phyloP scores from a whole-genome alignment of 192 early-diverging fungal genomes.

The Linnemannia zychae region DNA sequence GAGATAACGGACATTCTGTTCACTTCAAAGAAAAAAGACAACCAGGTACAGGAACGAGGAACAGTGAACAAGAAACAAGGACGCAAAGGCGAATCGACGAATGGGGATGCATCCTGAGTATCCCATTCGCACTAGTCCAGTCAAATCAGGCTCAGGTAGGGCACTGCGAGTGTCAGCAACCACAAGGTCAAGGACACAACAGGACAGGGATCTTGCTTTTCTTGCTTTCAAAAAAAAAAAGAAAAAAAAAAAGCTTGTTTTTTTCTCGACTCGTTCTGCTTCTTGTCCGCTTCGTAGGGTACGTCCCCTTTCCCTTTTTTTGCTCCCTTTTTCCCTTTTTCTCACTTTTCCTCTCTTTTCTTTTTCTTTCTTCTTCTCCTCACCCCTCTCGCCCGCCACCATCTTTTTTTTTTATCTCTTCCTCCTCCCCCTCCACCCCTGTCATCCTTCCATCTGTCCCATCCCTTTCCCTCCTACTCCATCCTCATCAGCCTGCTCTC shows the following conservation, averaged over 20 bases:
- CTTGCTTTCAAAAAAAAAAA: not conserved
- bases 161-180: not conserved
- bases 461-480: not conserved
- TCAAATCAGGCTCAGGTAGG: too few relatives aligned
- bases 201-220: not conserved
- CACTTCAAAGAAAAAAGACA: not conserved
- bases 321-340: not conserved
- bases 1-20: not conserved
- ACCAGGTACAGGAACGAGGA: not conserved
- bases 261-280: not conserved
- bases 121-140: not conserved
- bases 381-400: slow-evolving; percentile 11
- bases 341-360: not conserved
- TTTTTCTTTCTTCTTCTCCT: not conserved
- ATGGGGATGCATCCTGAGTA: not conserved
- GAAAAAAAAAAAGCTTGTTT: slow-evolving; percentile 11
- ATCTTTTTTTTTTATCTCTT: slow-evolving; percentile 2
- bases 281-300: not conserved
- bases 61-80: not conserved
- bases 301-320: not conserved
- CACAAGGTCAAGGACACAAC: not conserved
- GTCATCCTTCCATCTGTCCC: not conserved
- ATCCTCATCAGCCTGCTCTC: not conserved
- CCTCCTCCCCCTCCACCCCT: not conserved
- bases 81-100: not conserved